Base-by-base conservation (phyloP, 768 basidiomycete genomes). In the Artomyces pyxidatus region DNA sequence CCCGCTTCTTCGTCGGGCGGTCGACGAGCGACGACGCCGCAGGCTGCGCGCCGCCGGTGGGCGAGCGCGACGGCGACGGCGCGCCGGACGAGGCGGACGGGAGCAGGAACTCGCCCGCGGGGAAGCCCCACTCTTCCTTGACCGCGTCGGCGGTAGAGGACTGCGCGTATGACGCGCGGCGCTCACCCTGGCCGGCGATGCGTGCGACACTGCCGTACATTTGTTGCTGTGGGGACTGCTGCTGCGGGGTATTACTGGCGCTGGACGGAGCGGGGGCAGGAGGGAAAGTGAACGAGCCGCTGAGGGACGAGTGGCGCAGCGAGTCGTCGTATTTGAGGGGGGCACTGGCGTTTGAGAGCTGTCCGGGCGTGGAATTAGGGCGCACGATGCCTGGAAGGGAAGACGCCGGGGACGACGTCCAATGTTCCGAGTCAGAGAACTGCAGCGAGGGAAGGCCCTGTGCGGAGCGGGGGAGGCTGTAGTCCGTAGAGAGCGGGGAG, bases 1-100 rank as follows among this genome's bases (percentile, higher is more conserved):
- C 88, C 49, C 88, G 79, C 61, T 89, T 88, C 56, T 88, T 82
- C 40, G 78, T 80, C 12, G 85, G 85, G 17, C 85, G 83, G 56
- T 88, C 85, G 54, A 82, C 80, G 49, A 85, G 79, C 23, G 77
- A 71, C 8, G 82, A 79, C 16, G 57, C 43, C 9, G 78, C 67
- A 22, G 76, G 65, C 5, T 72, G 51, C 2, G 56, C 47, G 14
- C 51, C 50, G 23, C 60, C 41, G 55, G 73, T 75, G 3, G 81
- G 76, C 1, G 81, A 75, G 42, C 77, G 80, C 0, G 76, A 71
- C 1, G 74, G 73, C 3, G 80, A 76, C 48, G 67, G 37, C 45
- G 53, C 61, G 50, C 49, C 55, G 43, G 55, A 65, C 29, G 76
- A 65, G 14, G 76, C 68, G 1, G 76, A 68, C 56, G 59, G 60